Evolutionary conservation across 495 filamentous ascomycete species (phyloP).

Genomic region (Chlorociboria aeruginascens): DNA sequence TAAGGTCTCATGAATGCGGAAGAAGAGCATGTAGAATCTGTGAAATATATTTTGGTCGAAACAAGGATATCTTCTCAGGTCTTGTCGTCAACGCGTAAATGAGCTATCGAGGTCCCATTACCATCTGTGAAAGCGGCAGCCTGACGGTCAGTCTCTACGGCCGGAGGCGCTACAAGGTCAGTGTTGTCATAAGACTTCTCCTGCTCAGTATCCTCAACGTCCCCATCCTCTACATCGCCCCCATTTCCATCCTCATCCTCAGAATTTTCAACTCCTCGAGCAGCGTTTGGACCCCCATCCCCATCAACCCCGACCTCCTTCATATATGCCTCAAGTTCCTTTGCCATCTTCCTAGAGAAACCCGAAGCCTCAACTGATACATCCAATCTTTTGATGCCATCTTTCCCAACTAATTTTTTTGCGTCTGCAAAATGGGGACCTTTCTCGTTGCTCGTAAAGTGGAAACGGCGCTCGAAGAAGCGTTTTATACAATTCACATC

Average conservation of each 20-base stretch:
- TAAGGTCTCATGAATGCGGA: too few relatives aligned
- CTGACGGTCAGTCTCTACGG: not conserved
- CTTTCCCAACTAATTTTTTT: conserved; percentile 56
- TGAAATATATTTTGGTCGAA: not conserved
- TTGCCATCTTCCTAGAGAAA: conserved; percentile 91
- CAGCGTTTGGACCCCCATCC: conserved; percentile 30
- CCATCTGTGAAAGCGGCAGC: not conserved
- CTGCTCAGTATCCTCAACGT: conserved; percentile 11
- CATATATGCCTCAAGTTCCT: conserved; percentile 85
- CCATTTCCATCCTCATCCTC: conserved; percentile 30
- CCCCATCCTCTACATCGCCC: conserved; percentile 22
- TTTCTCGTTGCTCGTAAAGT: conserved; percentile 67
- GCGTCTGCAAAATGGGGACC: conserved; percentile 81
- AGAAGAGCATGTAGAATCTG: too few relatives aligned
- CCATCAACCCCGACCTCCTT: conserved; percentile 52
- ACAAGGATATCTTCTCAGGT: conserved; percentile 2
- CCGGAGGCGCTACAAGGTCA: not conserved
- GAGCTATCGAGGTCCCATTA: conserved; percentile 1
- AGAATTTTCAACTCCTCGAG: conserved; percentile 30
- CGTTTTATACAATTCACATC: conserved; percentile 90
- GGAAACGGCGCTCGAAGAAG: conserved; percentile 82
- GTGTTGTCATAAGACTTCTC: not conserved
- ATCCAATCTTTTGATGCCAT: conserved; percentile 60
- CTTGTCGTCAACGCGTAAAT: conserved; percentile 6
- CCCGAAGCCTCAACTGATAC: conserved; percentile 86